These are phyloP conservation scores for Populus hybrid DNA, from an alignment of 441 rosid genomes.

Conservation along the genomic window DNA sequence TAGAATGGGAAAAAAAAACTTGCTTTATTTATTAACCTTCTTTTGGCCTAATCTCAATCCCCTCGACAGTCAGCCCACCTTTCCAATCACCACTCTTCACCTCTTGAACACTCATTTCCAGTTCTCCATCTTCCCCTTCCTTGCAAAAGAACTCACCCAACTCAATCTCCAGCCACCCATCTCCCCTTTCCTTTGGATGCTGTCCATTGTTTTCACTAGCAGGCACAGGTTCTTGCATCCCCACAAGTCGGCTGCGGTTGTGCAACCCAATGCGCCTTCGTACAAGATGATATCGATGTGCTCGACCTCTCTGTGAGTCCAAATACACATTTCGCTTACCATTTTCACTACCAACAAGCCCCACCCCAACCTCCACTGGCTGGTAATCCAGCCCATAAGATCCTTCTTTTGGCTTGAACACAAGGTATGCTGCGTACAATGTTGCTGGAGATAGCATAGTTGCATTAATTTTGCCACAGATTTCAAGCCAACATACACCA, in stretches of 20 bases:
- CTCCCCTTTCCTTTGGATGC: constrained; percentile 27
- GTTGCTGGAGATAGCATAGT: constrained; percentile 41
- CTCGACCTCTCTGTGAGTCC: constrained; percentile 6
- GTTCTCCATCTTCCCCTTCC: constrained; percentile 29
- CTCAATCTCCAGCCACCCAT: constrained; percentile 51
- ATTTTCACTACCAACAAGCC: constrained; percentile 40
- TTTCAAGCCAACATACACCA: constrained; percentile 59
- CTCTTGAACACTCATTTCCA: constrained; percentile 42
- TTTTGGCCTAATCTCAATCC: constrained; percentile 57
- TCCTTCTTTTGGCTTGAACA: constrained; percentile 28
- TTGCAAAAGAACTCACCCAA: constrained; percentile 40
- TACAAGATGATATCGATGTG: neutral
- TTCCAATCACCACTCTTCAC: constrained; percentile 28
- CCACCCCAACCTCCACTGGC: constrained; percentile 39
- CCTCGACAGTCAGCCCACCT: constrained; percentile 41
- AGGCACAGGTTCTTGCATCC: constrained; percentile 1
- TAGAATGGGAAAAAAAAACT: neutral
- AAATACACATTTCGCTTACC: constrained; percentile 18
- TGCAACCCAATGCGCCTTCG: constrained; percentile 1
- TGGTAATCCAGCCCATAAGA: constrained; percentile 37
- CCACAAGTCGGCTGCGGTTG: neutral
- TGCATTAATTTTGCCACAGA: constrained; percentile 43
- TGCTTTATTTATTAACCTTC: neutral
- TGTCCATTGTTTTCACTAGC: neutral
- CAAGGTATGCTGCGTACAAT: constrained; percentile 39